Evolutionary conservation across 345 rosid species (phyloP).

Genomic region (Jatropha curcas): DNA sequence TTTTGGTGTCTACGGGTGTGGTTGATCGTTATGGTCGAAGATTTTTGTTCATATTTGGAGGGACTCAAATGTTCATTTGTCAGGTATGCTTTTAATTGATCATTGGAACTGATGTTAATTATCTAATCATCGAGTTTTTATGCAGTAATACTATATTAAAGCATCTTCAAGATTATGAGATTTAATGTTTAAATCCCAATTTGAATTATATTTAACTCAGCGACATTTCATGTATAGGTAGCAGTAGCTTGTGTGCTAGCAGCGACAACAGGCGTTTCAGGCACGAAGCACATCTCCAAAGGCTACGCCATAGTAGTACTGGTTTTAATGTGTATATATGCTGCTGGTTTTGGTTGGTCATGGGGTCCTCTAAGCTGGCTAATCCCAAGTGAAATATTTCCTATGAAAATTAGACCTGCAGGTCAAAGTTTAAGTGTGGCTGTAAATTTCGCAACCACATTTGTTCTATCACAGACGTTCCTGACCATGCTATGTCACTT

Average conservation of each 20-base stretch:
- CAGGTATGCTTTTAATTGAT: constrained; percentile 51
- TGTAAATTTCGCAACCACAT: constrained; percentile 48
- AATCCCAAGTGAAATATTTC: constrained; percentile 69
- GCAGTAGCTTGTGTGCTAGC: constrained; percentile 41
- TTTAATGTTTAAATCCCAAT: no score
- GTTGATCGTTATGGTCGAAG: constrained; percentile 79
- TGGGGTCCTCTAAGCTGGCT: constrained; percentile 73
- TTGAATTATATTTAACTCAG: no score
- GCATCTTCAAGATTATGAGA: no score
- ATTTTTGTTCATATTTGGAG: constrained; percentile 64
- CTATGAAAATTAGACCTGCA: constrained; percentile 56
- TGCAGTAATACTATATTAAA: no score
- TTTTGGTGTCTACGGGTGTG: constrained; percentile 53
- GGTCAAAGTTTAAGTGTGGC: constrained; percentile 66
- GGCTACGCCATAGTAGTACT: constrained; percentile 43
- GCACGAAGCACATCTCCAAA: constrained; percentile 41
- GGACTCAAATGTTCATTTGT: constrained; percentile 60
- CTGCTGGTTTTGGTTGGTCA: constrained; percentile 73
- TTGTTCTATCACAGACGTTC: constrained; percentile 58
- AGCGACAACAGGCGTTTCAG: constrained; percentile 42
- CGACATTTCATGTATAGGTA: constrained; percentile 8
- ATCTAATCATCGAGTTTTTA: no score
- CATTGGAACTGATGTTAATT: no score
- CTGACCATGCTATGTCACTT: constrained; percentile 63
- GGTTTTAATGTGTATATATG: constrained; percentile 52